Conservation (phyloP, 116 monocot genomes). For the Phalaenopsis hybrid region DNA sequence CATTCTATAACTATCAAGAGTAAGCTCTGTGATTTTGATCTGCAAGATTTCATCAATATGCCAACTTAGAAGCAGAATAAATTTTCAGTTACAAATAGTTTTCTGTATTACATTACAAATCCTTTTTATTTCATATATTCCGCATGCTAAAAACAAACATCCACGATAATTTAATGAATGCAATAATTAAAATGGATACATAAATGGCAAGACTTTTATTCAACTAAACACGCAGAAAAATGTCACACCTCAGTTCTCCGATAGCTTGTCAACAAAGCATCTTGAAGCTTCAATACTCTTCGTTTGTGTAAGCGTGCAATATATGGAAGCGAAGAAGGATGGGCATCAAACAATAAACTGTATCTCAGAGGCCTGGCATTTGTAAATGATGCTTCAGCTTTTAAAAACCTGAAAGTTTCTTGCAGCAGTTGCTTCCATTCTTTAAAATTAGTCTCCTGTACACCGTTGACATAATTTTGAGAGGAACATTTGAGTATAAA, state of each 20-base stretch:
- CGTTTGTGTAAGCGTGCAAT: constrained; percentile 62
- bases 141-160: constrained; percentile 2
- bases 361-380: constrained; percentile 73
- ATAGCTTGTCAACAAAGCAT: constrained; percentile 82
- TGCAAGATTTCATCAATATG: constrained; percentile 25
- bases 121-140: neutral
- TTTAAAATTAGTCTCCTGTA: constrained; percentile 78
- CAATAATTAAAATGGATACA: neutral
- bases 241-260: constrained; percentile 72
- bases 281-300: constrained; percentile 58
- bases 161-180: neutral
- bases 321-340: constrained; percentile 60
- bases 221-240: neutral
- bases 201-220: neutral
- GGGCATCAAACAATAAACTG: constrained; percentile 55
- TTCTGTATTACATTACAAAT: neutral
- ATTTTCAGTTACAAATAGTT: neutral
- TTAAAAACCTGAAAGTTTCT: constrained; percentile 75
- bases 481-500: neutral
- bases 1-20: constrained; percentile 92
- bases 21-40: constrained; percentile 92
- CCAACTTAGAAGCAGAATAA: constrained; percentile 1
- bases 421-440: constrained; percentile 94
- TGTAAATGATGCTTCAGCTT: constrained; percentile 46
- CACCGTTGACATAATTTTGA: constrained; percentile 10